Conservation (phyloP, 495 filamentous ascomycete species). For the Tuber brumale region DNA sequence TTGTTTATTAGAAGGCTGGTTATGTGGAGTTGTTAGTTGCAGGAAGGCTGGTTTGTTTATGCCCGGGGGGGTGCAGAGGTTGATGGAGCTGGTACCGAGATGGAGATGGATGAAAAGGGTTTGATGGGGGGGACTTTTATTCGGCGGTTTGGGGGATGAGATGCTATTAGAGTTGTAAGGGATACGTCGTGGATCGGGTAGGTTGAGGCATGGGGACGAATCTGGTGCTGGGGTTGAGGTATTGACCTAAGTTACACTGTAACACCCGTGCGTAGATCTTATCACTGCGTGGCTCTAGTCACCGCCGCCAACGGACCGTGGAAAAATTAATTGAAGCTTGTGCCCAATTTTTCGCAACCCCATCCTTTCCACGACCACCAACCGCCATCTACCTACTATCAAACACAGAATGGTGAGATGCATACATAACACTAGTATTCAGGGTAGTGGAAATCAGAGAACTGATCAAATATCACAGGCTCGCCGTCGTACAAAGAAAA, state of each 20-base stretch:
- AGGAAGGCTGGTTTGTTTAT: background rate
- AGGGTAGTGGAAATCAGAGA: background rate
- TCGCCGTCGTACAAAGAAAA: conserved; percentile 75
- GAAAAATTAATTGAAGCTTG: conserved; percentile 18
- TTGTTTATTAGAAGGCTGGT: conserved; percentile 17
- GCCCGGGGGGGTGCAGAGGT: conserved; percentile 16
- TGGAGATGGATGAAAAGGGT: conserved; percentile 5
- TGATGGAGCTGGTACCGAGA: conserved; percentile 8
- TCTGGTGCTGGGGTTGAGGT: background rate
- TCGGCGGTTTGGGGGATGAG: conserved; percentile 1
- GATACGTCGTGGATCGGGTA: background rate
- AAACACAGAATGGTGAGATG: background rate
- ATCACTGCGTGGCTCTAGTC: conserved; percentile 24
- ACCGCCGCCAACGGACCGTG: conserved; percentile 21
- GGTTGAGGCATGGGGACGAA: conserved; percentile 7
- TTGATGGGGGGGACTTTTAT: background rate
- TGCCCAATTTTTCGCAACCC: conserved; percentile 9
- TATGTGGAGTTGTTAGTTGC: conserved; percentile 7
- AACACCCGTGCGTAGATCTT: conserved; percentile 14
- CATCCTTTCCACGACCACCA: background rate
- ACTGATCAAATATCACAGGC: conserved; percentile 56
- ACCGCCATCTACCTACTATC: background rate
- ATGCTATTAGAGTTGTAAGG: conserved; percentile 6
- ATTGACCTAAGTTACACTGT: background rate
- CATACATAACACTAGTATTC: background rate